These are phyloP conservation scores for Symbiotaphrina buchneri DNA, from an alignment of 495 filamentous ascomycete genomes.

Conservation along the genomic window DNA sequence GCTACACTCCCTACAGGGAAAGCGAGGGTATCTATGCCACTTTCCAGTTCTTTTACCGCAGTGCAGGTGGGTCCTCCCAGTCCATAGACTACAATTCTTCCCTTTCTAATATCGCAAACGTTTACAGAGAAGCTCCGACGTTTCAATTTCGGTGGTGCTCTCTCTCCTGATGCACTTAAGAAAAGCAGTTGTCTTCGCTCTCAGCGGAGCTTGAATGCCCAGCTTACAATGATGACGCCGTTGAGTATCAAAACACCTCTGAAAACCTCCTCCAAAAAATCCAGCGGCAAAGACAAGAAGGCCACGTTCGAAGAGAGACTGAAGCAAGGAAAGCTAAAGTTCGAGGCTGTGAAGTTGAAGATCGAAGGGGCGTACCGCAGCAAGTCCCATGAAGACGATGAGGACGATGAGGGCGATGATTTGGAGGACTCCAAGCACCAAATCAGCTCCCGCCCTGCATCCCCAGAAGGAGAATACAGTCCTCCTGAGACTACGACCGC, in stretches of 20 bases:
- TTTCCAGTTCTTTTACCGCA: slow-evolving; percentile 12
- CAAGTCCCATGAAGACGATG: too few species aligned
- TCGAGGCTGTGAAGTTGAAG: too few species aligned
- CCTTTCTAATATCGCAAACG: not conserved
- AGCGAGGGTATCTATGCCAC: slow-evolving; percentile 8
- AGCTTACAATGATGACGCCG: not conserved
- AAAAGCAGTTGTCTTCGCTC: not conserved
- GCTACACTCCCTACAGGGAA: too few species aligned
- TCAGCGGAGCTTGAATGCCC: not conserved
- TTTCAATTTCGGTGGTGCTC: not conserved
- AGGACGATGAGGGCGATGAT: too few species aligned
- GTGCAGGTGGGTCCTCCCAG: slow-evolving; percentile 6
- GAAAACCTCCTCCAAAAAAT: not conserved
- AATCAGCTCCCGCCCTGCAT: too few species aligned
- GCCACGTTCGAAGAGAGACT: not conserved
- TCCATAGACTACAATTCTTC: too few species aligned
- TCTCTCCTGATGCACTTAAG: not conserved
- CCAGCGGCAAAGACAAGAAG: not conserved
- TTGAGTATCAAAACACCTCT: not conserved
- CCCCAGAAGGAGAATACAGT: too few species aligned
- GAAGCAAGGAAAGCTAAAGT: not conserved
- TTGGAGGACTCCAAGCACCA: too few species aligned
- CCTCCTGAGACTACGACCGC: too few species aligned
- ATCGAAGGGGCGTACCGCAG: too few species aligned
- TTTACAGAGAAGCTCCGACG: not conserved